These are phyloP conservation scores for Pseudonitzschia multiseries DNA, from an alignment of 108 stramenopile species.

Conservation along the genomic window DNA sequence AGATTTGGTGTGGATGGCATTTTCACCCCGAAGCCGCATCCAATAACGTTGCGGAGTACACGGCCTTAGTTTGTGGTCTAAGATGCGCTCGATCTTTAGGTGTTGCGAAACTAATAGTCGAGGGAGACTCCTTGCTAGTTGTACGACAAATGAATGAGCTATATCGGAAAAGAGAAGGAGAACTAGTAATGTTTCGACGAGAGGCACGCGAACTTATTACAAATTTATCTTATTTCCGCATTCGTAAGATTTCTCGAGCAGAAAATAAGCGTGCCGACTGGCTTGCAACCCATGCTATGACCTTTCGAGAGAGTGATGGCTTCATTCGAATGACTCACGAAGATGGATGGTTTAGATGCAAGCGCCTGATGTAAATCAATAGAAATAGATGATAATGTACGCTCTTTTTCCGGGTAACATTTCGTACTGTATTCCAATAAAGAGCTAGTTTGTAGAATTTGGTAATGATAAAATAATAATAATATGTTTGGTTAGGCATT, in stretches of 20 bases:
- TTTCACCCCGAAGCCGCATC: conserved; percentile 56
- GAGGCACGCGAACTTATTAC: conserved; percentile 33
- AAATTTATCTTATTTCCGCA: conserved; percentile 55
- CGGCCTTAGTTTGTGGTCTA: conserved; percentile 59
- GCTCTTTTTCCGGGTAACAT: no score
- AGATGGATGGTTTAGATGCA: neutral
- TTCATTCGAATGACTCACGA: conserved; percentile 2
- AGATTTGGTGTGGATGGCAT: conserved; percentile 57
- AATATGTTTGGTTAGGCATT: neutral
- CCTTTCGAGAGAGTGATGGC: conserved; percentile 25
- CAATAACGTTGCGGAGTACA: conserved; percentile 87
- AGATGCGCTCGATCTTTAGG: conserved; percentile 66
- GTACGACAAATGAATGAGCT: conserved; percentile 62
- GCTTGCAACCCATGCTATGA: conserved; percentile 85
- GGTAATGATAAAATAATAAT: no score
- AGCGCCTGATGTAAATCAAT: no score
- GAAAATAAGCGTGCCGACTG: conserved; percentile 79
- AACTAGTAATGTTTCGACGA: conserved; percentile 41
- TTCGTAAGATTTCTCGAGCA: conserved; percentile 61
- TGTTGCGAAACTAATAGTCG: conserved; percentile 50
- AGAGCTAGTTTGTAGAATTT: no score
- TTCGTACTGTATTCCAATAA: no score
- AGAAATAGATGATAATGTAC: no score
- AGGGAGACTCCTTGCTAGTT: conserved; percentile 77
- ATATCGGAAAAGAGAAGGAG: conserved; percentile 53